Conservation (phyloP, 176 grass and related monocot species). For the Calamus simplicifolius region DNA sequence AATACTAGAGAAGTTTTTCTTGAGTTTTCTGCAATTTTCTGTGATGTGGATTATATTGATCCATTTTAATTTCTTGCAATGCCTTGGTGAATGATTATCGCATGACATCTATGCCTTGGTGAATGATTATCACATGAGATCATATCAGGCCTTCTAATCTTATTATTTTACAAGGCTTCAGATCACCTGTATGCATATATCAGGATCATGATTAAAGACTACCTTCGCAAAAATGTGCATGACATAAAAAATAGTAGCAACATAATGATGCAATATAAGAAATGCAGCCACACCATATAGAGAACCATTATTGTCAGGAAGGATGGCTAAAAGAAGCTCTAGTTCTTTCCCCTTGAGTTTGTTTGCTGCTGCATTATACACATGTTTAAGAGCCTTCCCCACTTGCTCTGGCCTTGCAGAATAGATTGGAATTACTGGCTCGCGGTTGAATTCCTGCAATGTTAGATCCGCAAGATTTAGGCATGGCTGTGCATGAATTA, state of each 20-base stretch:
- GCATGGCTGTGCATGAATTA: too few relatives aligned
- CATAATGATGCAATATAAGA: not conserved
- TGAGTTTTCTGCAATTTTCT: too few relatives aligned
- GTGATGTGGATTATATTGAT: too few relatives aligned
- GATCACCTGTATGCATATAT: slow-evolving; percentile 57
- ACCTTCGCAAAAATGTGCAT: too few relatives aligned
- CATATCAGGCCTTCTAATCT: too few relatives aligned
- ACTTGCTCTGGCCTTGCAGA: slow-evolving; percentile 94
- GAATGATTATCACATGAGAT: too few relatives aligned
- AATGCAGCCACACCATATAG: slow-evolving; percentile 56
- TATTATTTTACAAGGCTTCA: slow-evolving; percentile 14
- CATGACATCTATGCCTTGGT: too few relatives aligned
- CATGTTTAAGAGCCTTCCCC: slow-evolving; percentile 79
- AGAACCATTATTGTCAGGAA: slow-evolving; percentile 94
- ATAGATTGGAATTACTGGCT: slow-evolving; percentile 89
- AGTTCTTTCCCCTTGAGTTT: slow-evolving; percentile 97
- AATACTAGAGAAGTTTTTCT: too few relatives aligned
- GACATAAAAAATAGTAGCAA: too few relatives aligned
- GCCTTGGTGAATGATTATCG: too few relatives aligned
- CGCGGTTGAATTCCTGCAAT: slow-evolving; percentile 83
- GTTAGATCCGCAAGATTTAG: slow-evolving; percentile 8
- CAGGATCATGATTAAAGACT: too few relatives aligned
- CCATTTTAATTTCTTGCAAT: too few relatives aligned
- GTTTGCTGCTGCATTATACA: slow-evolving; percentile 74
- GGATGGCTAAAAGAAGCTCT: slow-evolving; percentile 91